Percentiles rank a stretch among this genome's conserved stretches.
These are phyloP conservation scores for Boletus rex-veris DNA, from an alignment of 768 basidiomycete genomes.

Conservation along the genomic window DNA sequence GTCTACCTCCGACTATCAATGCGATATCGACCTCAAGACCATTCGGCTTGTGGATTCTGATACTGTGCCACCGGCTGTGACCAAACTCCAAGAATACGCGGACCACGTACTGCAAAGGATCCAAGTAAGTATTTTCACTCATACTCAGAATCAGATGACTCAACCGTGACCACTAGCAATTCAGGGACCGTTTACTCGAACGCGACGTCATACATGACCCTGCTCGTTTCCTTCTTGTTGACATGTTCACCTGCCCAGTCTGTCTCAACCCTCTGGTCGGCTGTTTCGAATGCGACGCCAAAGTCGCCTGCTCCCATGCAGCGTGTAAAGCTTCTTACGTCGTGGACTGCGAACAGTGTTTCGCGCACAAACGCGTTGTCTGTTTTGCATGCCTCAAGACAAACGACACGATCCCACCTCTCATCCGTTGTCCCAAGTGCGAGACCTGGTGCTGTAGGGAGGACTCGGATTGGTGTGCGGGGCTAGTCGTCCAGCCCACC, in stretches of 20 bases:
- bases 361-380: neutral
- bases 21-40: slow-evolving; percentile 12
- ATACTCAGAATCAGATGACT: neutral
- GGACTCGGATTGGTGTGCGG: slow-evolving; percentile 17
- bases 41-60: neutral
- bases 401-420: neutral
- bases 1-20: neutral
- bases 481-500: slow-evolving; percentile 6
- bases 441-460: slow-evolving; percentile 9
- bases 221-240: neutral
- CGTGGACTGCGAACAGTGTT: slow-evolving; percentile 2
- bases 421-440: slow-evolving; percentile 8
- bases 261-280: neutral
- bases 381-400: slow-evolving; percentile 6
- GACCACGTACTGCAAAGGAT: slow-evolving; percentile 1
- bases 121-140: neutral
- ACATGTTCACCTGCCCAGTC: slow-evolving; percentile 15
- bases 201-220: neutral
- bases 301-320: neutral
- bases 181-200: slow-evolving; percentile 7
- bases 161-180: slow-evolving; percentile 4
- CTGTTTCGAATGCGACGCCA: slow-evolving; percentile 11
- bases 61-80: neutral
- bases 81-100: slow-evolving; percentile 11
- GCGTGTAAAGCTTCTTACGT: neutral